Evolutionary conservation across 345 rosid genomes (phyloP).

Genomic region (Corchorus olitorius): DNA sequence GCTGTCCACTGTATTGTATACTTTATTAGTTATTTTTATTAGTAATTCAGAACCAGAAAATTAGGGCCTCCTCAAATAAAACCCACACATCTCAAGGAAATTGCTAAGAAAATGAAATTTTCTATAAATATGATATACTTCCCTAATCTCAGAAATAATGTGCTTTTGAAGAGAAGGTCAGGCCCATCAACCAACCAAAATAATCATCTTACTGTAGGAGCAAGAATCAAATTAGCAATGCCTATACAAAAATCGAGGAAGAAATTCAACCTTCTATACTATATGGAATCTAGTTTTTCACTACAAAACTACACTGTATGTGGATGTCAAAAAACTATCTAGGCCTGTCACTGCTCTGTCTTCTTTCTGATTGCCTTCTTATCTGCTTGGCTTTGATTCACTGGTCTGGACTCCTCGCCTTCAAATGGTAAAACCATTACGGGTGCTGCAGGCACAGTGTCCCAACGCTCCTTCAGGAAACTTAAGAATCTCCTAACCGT

Average conservation of each 20-base stretch:
- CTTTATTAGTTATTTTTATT: too few species aligned
- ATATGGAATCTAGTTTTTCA: not conserved
- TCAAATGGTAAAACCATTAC: conserved; percentile 76
- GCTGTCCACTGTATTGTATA: too few species aligned
- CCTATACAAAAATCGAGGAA: not conserved
- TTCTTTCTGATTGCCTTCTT: conserved; percentile 39
- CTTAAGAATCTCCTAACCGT: conserved; percentile 66
- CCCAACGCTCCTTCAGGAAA: conserved; percentile 82
- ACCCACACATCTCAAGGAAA: too few species aligned
- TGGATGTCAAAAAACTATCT: conserved; percentile 17
- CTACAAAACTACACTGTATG: not conserved
- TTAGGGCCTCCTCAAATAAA: too few species aligned
- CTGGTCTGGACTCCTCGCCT: conserved; percentile 41
- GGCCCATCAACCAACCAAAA: not conserved
- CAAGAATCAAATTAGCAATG: not conserved
- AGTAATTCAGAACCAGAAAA: too few species aligned
- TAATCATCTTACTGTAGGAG: not conserved
- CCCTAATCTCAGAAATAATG: not conserved
- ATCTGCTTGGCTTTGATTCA: conserved; percentile 35
- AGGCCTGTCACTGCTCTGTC: conserved; percentile 27
- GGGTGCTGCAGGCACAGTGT: conserved; percentile 79
- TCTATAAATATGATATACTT: not conserved
- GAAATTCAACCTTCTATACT: not conserved
- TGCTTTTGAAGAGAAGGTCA: not conserved
- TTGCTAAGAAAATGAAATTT: too few species aligned